Evolutionary conservation across 1,284 basidiomycete genomes (phyloP).

Genomic region (Cerioporus squamosus): DNA sequence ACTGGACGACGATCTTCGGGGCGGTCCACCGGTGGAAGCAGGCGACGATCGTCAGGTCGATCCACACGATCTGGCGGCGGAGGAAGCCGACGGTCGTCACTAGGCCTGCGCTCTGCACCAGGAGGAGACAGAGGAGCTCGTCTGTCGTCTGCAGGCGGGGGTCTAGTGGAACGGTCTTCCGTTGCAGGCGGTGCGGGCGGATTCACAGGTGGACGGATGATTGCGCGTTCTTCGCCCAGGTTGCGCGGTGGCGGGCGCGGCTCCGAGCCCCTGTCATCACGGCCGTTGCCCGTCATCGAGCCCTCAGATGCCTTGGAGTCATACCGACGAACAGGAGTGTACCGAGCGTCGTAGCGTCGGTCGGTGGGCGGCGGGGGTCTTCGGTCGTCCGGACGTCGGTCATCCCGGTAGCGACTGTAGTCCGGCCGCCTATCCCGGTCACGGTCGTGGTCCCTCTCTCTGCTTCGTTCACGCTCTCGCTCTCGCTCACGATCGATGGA

Average conservation of each 20-base stretch:
- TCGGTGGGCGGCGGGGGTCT: constrained; percentile 31
- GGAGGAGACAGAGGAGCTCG: not conserved
- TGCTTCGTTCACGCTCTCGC: constrained; percentile 31
- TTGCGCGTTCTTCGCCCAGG: constrained; percentile 32
- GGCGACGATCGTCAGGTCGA: constrained; percentile 18
- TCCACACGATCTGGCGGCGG: constrained; percentile 7
- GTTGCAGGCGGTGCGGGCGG: constrained; percentile 1
- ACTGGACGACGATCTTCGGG: constrained; percentile 16
- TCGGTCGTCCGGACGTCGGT: constrained; percentile 28
- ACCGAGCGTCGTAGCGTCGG: constrained; percentile 29
- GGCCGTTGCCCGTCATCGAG: constrained; percentile 16
- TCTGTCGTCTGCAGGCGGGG: constrained; percentile 8
- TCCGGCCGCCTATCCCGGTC: constrained; percentile 33
- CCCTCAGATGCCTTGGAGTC: constrained; percentile 31
- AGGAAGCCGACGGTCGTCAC: constrained; percentile 18
- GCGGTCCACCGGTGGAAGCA: constrained; percentile 2
- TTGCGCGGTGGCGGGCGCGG: constrained; percentile 25
- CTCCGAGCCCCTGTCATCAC: constrained; percentile 21
- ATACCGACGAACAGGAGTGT: constrained; percentile 24
- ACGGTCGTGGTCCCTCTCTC: constrained; percentile 29
- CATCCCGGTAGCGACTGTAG: constrained; percentile 26
- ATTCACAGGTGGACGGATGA: constrained; percentile 22
- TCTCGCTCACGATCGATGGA: constrained; percentile 23
- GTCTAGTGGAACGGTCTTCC: constrained; percentile 15
- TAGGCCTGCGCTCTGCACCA: constrained; percentile 10